A percentile compares a stretch with the other conserved stretches of the same genome.
These are phyloP conservation scores for Exophiala sp. DNA, from an alignment of 2,329 filamentous ascomycete genomes.

Conservation along the genomic window DNA sequence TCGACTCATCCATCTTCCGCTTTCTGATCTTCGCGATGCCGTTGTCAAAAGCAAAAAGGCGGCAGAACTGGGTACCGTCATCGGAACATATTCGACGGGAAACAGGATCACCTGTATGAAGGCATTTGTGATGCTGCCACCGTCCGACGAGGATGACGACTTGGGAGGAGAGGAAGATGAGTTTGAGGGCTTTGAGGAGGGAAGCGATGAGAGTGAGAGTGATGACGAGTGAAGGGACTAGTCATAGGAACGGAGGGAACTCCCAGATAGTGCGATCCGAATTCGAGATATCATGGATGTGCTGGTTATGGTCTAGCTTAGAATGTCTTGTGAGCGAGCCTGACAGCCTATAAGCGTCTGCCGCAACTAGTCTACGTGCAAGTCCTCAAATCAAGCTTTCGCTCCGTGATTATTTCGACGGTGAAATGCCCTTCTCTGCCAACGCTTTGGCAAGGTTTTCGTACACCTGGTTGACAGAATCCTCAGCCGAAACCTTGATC, in stretches of 20 bases:
- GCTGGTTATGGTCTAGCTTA: too few relatives aligned
- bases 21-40: conserved; percentile 30
- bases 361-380: too few relatives aligned
- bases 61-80: conserved; percentile 59
- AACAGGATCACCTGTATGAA: conserved; percentile 86
- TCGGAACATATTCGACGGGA: conserved; percentile 78
- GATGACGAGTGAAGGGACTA: conserved; percentile 19
- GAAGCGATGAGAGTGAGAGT: conserved; percentile 30
- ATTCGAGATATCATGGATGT: background rate
- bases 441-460: conserved; percentile 50
- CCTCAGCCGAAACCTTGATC: conserved; percentile 72
- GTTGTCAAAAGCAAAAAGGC: conserved; percentile 18
- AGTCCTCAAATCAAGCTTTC: background rate
- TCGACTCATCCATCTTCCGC: conserved; percentile 66
- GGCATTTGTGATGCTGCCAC: conserved; percentile 78
- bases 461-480: conserved; percentile 63
- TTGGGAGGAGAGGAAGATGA: conserved; percentile 31
- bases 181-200: conserved; percentile 21
- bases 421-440: conserved; percentile 38
- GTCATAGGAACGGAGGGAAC: too few relatives aligned
- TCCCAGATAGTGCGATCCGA: too few relatives aligned
- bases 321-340: too few relatives aligned
- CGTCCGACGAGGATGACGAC: conserved; percentile 41
- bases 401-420: conserved; percentile 13
- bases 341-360: too few relatives aligned